These are phyloP conservation scores for Cercophora samala DNA, from an alignment of 495 filamentous ascomycete genomes.

Conservation along the genomic window DNA sequence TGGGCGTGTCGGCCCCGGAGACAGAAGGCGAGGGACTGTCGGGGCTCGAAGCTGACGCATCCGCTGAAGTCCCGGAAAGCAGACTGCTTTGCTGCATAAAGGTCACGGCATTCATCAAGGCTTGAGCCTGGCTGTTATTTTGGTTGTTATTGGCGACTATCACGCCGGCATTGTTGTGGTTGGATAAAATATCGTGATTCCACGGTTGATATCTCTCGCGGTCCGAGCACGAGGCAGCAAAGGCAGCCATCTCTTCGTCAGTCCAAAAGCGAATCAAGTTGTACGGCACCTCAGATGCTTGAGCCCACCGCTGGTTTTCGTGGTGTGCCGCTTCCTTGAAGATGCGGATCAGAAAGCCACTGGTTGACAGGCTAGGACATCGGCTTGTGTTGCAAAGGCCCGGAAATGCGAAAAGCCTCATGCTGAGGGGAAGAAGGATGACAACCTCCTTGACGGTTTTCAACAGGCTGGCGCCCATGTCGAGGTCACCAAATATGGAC, in stretches of 20 bases:
- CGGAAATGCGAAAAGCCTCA: not conserved
- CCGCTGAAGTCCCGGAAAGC: not conserved
- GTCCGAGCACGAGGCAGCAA: not conserved
- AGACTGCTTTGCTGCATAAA: not conserved
- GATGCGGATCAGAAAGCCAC: not conserved
- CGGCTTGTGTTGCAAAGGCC: not conserved
- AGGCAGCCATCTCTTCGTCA: conserved; percentile 4
- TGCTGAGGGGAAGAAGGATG: conserved; percentile 1
- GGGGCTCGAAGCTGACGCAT: not conserved
- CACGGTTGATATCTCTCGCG: not conserved
- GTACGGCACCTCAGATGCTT: conserved; percentile 1
- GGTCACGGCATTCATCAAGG: not conserved
- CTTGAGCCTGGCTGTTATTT: not conserved
- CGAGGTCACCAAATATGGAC: not conserved
- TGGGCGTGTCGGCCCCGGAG: not conserved
- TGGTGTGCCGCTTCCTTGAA: not conserved
- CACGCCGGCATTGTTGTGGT: no score
- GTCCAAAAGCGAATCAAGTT: conserved; percentile 1
- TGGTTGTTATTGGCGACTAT: no score
- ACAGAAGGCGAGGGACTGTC: not conserved
- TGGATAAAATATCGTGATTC: not conserved
- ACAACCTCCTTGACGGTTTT: not conserved
- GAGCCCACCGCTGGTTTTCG: conserved; percentile 1
- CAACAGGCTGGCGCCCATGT: not conserved
- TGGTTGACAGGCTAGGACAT: not conserved